These are phyloP conservation scores for Rhizophagus sp. DNA, from an alignment of 192 early-diverging fungal species.

Conservation along the genomic window DNA sequence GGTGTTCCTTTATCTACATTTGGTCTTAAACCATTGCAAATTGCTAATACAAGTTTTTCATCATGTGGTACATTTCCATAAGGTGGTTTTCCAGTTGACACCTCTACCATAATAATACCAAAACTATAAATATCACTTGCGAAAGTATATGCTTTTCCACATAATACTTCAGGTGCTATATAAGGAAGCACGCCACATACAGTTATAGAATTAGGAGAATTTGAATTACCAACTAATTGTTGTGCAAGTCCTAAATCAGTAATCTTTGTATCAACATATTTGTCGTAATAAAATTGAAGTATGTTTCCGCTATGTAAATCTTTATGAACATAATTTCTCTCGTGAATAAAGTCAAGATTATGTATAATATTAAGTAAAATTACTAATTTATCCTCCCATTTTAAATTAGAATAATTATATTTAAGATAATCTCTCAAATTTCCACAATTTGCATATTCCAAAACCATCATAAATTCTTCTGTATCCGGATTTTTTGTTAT, in stretches of 20 bases:
- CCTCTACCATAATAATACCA: conserved; percentile 44
- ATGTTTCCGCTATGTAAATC: conserved; percentile 31
- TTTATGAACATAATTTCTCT: conserved; percentile 33
- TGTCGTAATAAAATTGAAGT: not conserved
- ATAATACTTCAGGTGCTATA: conserved; percentile 42
- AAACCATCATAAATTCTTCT: conserved; percentile 2
- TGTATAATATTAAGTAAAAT: not conserved
- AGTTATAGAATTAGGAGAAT: not conserved
- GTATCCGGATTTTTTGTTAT: conserved; percentile 8
- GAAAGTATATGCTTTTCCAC: conserved; percentile 33
- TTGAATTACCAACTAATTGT: not conserved
- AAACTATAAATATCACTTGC: conserved; percentile 45
- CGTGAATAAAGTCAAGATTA: too few species aligned
- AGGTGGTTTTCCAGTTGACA: conserved; percentile 39
- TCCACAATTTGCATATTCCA: not conserved
- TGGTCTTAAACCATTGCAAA: not conserved
- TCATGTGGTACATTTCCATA: conserved; percentile 22
- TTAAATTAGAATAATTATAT: not conserved
- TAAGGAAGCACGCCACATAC: conserved; percentile 42
- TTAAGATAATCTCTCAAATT: conserved; percentile 1
- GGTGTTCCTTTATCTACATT: not conserved
- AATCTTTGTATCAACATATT: conserved; percentile 4
- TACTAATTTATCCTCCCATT: not conserved
- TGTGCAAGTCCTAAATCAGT: conserved; percentile 28
- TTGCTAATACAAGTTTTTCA: not conserved